Conservation (phyloP, 495 filamentous ascomycete genomes). For the Durotheca rogersii region DNA sequence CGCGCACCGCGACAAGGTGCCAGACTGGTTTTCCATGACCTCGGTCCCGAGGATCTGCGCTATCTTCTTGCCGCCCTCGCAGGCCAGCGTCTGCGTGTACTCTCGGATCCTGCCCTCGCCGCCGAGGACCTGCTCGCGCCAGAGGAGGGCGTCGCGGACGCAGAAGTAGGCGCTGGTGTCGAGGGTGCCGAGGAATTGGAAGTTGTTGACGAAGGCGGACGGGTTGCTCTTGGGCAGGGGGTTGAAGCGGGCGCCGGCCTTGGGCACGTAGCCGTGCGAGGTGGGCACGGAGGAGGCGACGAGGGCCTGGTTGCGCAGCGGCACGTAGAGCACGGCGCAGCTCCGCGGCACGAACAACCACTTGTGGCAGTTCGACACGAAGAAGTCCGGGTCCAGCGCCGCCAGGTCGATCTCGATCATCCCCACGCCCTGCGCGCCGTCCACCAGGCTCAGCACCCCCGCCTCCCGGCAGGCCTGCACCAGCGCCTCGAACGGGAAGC, state of each 20-base stretch:
- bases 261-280: slow-evolving; percentile 55
- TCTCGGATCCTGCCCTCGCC: slow-evolving; percentile 68
- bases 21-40: slow-evolving; percentile 61
- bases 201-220: slow-evolving; percentile 64
- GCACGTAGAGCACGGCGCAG: slow-evolving; percentile 74
- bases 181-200: slow-evolving; percentile 75
- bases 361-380: slow-evolving; percentile 77
- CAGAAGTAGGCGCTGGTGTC: slow-evolving; percentile 72
- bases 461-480: slow-evolving; percentile 58
- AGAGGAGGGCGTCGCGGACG: slow-evolving; percentile 67
- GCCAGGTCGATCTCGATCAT: slow-evolving; percentile 65
- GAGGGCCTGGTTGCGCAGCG: slow-evolving; percentile 65
- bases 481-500: slow-evolving; percentile 72
- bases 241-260: slow-evolving; percentile 37
- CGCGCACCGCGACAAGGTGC: slow-evolving; percentile 45
- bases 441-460: slow-evolving; percentile 59
- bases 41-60: slow-evolving; percentile 67
- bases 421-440: slow-evolving; percentile 75
- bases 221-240: slow-evolving; percentile 50
- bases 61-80: slow-evolving; percentile 56
- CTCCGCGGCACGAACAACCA: slow-evolving; percentile 80
- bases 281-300: slow-evolving; percentile 72
- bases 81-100: slow-evolving; percentile 60
- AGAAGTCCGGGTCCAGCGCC: slow-evolving; percentile 68
- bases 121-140: slow-evolving; percentile 65